Base-by-base conservation (phyloP, 2,329 filamentous ascomycete species). In the Colletotrichum cordylinicola region DNA sequence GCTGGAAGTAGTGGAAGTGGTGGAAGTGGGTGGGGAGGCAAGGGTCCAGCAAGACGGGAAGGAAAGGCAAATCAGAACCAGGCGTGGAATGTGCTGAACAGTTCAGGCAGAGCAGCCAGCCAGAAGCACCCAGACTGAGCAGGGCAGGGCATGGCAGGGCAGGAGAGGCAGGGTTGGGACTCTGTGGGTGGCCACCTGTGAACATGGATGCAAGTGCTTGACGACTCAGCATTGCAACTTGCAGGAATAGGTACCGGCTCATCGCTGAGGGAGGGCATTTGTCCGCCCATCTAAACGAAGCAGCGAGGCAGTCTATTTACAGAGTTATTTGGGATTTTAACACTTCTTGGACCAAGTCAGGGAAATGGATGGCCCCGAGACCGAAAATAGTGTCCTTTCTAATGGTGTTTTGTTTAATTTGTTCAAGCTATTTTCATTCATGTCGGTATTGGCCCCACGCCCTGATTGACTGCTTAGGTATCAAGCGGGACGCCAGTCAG, bases 41-140 rank as follows among this genome's bases (percentile, higher is more conserved):
- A 71, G 72, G 72, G 72, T 75, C 68, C 68, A 71, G 62, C 67
- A 67, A 65, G 68, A 67, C 72, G 72, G 72, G 72, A 70, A 37
- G 48, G 66, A 62, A 73, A 64, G 58, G 66, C 66, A 62, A 64
- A 60, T 71, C 67, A 70, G 60, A 64, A 60, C 66, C 67, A 70
- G 60, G 33, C 60, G 29, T 65, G 66, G 58, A 52, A 33, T 33
- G 67, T 33, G 67, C 29, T 55, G 56, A 64, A 56, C 52, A 72
- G 55, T 72, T 69, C 65, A 55, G 69, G 69, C 68, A 66, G 67
- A 71, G 52, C 33, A 74, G 67, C 67, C 67, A 70, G 43, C 43
- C 43, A 70, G 67, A 58, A 21, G 62, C 70, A 62, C 15, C 3
- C 16, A 21, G 37, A 67, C 10, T 16, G 52, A 67, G 67, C 66